Evolutionary conservation across 306 rosid genomes (phyloP), one percentile per base, ranked within the genome.

Genomic region (Pterocarpus macrocarpus): DNA sequence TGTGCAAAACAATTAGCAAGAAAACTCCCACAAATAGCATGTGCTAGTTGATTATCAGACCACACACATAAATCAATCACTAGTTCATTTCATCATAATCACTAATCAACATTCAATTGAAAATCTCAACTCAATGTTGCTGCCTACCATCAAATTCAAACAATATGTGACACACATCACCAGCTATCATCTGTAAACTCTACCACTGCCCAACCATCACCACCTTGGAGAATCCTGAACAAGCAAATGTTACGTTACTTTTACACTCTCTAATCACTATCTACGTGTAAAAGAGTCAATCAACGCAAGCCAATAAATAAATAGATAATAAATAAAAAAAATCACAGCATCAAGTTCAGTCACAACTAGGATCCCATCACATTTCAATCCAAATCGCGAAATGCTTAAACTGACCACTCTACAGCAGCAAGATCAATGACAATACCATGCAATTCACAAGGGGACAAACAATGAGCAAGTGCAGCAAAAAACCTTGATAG

Each of bases 401-500:
- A 52, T 69, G 55, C 15, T 41, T 2, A 30, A 61, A 68, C 76
- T 36, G 3, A 72, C 43, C 65, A 81, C 12, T 74, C 84, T 30
- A 79, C 58, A 73, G 13, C 7, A 50, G 11, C 22, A 79, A 35
- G 16, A 78, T 4, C 35, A 74, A 43, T 16, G 44, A 65, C 5
- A 50, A 13, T 5, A 50, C 16, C 1, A 78, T 41, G 39, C 45
- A 79, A 83, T 12, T 16, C 58, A 64, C 14, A 63, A 11, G 22
- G 71, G 9, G 44, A 38, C 32, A 10, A 5, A 55, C 4, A 43
- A 53, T 2, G 10, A n/a, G 16, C 9, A 87, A 85, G 52, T 12
- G 38, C 28, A 61, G 83, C 92, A 2, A n/a, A 55, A 55, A 77
- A 95, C 99, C 99, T 95, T 39, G 98, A 85, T 69, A 91, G 88